Evolutionary conservation across 331 rosid genomes (phyloP).

Genomic region (Malus hybrid): DNA sequence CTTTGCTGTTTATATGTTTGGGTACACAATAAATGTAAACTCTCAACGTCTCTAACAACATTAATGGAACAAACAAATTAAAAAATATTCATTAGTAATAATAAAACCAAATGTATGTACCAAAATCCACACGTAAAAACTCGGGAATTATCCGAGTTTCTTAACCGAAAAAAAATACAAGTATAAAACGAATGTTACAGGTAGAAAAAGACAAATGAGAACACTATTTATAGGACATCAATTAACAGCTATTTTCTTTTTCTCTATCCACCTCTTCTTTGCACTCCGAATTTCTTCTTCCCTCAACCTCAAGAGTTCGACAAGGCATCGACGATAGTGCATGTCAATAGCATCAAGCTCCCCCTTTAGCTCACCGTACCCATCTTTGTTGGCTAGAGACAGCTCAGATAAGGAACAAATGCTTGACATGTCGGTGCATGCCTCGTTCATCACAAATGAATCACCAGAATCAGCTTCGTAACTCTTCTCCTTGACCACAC

Average conservation of each 20-base stretch:
- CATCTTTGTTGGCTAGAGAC: conserved; percentile 25
- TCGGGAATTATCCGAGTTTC: background rate
- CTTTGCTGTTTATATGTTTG: too few relatives aligned
- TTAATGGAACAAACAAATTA: too few relatives aligned
- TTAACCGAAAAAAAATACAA: background rate
- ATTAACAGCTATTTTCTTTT: conserved; percentile 37
- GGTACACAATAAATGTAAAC: too few relatives aligned
- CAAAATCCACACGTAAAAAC: background rate
- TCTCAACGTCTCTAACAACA: too few relatives aligned
- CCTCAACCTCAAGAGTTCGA: conserved; percentile 52
- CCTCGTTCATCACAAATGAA: conserved; percentile 17
- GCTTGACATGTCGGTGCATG: conserved; percentile 37
- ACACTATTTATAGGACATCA: conserved; percentile 9
- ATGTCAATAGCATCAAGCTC: conserved; percentile 65
- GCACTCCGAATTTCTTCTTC: conserved; percentile 58
- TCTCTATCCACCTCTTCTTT: conserved; percentile 55
- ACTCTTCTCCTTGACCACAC: conserved; percentile 5
- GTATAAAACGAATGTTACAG: background rate
- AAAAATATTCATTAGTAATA: background rate
- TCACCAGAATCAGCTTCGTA: conserved; percentile 13
- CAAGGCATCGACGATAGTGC: conserved; percentile 39
- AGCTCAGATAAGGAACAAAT: conserved; percentile 16
- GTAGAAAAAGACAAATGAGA: background rate
- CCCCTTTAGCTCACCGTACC: conserved; percentile 35
- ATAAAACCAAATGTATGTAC: background rate